Conservation (phyloP, 139 green algal species). For the Chlamydomonas asymmetrica region DNA sequence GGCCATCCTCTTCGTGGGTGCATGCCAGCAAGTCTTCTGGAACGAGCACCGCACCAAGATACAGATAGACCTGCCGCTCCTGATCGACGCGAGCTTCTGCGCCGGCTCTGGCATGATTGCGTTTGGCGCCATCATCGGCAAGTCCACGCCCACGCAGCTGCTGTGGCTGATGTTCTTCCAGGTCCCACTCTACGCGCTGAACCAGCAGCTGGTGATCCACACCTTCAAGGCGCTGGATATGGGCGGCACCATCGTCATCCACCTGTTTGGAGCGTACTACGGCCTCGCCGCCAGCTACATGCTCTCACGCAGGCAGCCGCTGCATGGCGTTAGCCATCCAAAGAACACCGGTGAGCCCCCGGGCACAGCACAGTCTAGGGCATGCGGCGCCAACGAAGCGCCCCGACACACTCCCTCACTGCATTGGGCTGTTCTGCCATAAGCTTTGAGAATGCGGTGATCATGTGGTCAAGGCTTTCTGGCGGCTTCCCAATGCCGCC, state of each 20-base stretch:
- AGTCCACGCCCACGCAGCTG: conserved; percentile 58
- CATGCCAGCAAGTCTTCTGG: conserved; percentile 20
- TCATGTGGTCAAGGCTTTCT: too few relatives aligned
- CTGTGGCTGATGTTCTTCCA: conserved; percentile 49
- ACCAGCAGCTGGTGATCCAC: conserved; percentile 41
- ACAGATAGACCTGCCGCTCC: conserved; percentile 50
- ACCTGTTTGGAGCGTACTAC: conserved; percentile 42
- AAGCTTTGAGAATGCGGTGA: too few relatives aligned
- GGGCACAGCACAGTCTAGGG: too few relatives aligned
- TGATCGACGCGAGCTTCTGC: conserved; percentile 62
- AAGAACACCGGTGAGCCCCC: too few relatives aligned
- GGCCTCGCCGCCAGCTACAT: conserved; percentile 27
- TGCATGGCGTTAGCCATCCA: conserved; percentile 22
- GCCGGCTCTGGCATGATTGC: conserved; percentile 63
- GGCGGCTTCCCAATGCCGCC: too few relatives aligned
- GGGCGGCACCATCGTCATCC: conserved; percentile 49
- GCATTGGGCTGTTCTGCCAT: too few relatives aligned
- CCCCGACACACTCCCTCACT: too few relatives aligned
- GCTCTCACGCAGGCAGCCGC: conserved; percentile 4
- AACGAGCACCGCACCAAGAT: conserved; percentile 36
- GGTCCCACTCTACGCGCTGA: conserved; percentile 56
- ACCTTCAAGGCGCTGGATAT: conserved; percentile 53
- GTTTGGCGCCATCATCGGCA: conserved; percentile 69
- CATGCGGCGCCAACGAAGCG: too few relatives aligned
- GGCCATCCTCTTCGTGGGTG: conserved; percentile 38